Base-by-base conservation (phyloP, 2,329 filamentous ascomycete genomes). In the Phaeosphaeria sp. region DNA sequence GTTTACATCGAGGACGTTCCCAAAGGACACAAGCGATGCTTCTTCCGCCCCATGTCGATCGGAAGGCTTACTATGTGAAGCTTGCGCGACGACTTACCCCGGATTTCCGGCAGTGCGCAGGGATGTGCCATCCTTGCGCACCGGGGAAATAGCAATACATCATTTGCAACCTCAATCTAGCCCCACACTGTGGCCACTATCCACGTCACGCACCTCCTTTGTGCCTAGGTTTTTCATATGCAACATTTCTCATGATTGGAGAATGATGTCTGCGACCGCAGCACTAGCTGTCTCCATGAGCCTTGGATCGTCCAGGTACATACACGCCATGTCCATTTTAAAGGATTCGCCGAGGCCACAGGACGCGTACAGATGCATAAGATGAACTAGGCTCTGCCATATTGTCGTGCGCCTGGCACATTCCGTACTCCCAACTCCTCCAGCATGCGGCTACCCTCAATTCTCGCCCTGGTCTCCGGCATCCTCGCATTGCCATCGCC, bases 401-500 rank as follows among this genome's bases (percentile, higher is more conserved):
- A n/a, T 39, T 15, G 11, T 5, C 15, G 15, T 15, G 36, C 13
- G 36, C 15, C 11, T 15, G 15, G 36, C 2, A n/a, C 15, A 6
- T 39, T 39, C 15, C 7, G 4, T 6, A 15, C n/a, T 39, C 15
- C 6, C n/a, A 18, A 22, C 23, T 27, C 25, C 13, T 13, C 18
- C 41, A 61, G 25, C 15, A 71, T 71, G 68, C 62, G 57, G 18
- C 36, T 67, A 49, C 54, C 65, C n/a, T 21, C 58, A 17, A 22
- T 60, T 22, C 47, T 60, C 25, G 46, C 66, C 17, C 59, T 66
- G 3, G 42, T 69, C 3, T 60, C 66, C 5, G 48, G 52, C 44
- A 55, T 59, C 36, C 47, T 64, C 11, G 56, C 64, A 27, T 50
- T 64, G 6, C 66, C 70, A 6, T 53, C 55, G 1, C 64, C 68